Evolutionary conservation across 2,329 filamentous ascomycete species (phyloP), one percentile per base, ranked within the genome.

Genomic region (Neonectria hederae): DNA sequence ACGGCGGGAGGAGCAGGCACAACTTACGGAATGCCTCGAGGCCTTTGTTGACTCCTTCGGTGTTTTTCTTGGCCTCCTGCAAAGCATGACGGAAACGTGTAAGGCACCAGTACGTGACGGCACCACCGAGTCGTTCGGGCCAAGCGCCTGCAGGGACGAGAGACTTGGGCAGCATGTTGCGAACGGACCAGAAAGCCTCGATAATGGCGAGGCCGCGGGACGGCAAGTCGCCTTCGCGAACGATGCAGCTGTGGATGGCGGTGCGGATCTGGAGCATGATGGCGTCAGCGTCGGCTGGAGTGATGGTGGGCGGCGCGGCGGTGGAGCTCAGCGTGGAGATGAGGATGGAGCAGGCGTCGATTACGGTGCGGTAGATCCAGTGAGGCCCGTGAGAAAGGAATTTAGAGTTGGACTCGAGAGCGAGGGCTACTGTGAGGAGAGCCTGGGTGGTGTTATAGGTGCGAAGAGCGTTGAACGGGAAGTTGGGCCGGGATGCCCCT

Each of bases 81-180:
- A 85, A 42, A 77, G 77, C 54, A 70, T 74, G 70, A 76, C 85
- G 81, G 83, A 87, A 74, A 38, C 79, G 74, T 35, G 79, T 75
- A 7, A 87, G 75, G 65, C 84, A 87, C 68, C 83, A 84, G 64
- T 83, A 84, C 5, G 81, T 81, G 32, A 86, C 76, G 54, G 83
- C 82, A 3, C 83, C 83, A 17, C 82, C 80, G 5, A 86, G 78
- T 1, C 85, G 81, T 63, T 82, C 79, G 3, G 81, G 79, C 74
- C 76, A 78, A 38, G 82, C 81, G 13, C 76, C 74, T 2, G 80
- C 80, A 0, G 80, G 77, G 9, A 80, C 78, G 40, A 82, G 81
- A 26, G 78, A 74, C 24, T 74, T 74, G 28, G 80, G 77, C 59
- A 83, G 71, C 54, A 76, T 64, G 60, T 77, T 75, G 24, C 78